Base-by-base conservation (phyloP, 805 yeast genomes). In the Saturnispora hagleri region DNA sequence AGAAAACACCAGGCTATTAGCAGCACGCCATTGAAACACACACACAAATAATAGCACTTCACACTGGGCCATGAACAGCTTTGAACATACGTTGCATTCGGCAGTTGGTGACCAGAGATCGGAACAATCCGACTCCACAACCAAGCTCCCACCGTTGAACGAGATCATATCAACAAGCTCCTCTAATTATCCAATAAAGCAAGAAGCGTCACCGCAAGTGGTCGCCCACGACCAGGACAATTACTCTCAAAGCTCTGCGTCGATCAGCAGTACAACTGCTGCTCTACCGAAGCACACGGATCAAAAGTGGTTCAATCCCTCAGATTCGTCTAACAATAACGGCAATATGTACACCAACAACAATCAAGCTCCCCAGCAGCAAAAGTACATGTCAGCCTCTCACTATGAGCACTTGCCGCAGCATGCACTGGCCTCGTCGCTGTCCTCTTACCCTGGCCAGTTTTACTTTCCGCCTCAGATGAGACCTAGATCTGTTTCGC, bases 131-230 rank as follows among this genome's bases (percentile, higher is more conserved):
- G 42, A 38, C 22, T n/a, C 34, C 17, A 17, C 24, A 5, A 47
- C 49, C n/a, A 47, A 27, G 26, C 35, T 47, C 9, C 49, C 49
- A 4, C 49, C 49, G 20, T 36, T 47, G 22, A 47, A 40, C 22
- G 49, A 47, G 31, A 22, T 47, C 22, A 38, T 38, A 38, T 38
- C 42, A 18, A 38, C 42, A 17, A 31, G 12, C 24, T 38, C 22
- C 26, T 18, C 42, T 6, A 18, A 6, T 10, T 38, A 38, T 12
- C 42, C 20, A 18, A 18, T 20, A 8, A 38, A 38, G 24, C 42
- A 38, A 38, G 42, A 38, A 18, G 26, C 5, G 22, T 18, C 42
- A 4, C 42, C 42, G 8, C 42, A 38, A 38, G 22, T 38, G 15
- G 17, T 5, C 5, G 10, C 13, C 13, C 22, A 38, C 22, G 42